These are phyloP conservation scores for Cucurbita argyrosperma DNA, from an alignment of 306 rosid species.

Conservation along the genomic window DNA sequence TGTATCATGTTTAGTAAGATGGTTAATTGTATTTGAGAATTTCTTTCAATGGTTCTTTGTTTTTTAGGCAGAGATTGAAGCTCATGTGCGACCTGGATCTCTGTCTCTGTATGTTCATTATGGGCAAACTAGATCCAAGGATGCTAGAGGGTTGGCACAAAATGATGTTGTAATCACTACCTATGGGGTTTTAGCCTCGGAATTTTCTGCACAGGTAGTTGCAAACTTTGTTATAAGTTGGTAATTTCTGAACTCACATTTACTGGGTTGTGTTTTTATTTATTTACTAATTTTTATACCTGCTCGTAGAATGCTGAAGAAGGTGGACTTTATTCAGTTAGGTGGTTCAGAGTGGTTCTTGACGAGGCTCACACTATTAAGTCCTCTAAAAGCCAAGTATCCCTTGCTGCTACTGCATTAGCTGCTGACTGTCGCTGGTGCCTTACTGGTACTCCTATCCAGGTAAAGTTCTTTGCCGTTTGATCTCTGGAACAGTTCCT, in stretches of 20 bases:
- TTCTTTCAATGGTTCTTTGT: slow-evolving; percentile 7
- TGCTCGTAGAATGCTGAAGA: slow-evolving; percentile 52
- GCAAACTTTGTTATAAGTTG: slow-evolving; percentile 11
- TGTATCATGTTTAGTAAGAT: not conserved
- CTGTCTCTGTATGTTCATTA: slow-evolving; percentile 71
- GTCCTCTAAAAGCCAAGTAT: slow-evolving; percentile 88
- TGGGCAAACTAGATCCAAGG: slow-evolving; percentile 82
- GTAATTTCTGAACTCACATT: slow-evolving; percentile 3
- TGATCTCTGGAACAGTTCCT: not conserved
- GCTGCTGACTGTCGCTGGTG: slow-evolving; percentile 89
- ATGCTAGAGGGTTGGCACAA: slow-evolving; percentile 60
- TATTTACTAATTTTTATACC: slow-evolving; percentile 3
- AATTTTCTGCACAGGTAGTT: slow-evolving; percentile 65
- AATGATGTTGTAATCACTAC: slow-evolving; percentile 76
- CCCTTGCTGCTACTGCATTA: slow-evolving; percentile 62
- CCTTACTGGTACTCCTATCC: slow-evolving; percentile 95
- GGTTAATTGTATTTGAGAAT: not conserved
- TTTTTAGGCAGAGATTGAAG: slow-evolving; percentile 79
- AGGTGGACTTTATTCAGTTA: slow-evolving; percentile 63
- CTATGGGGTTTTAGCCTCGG: slow-evolving; percentile 80
- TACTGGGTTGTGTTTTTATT: slow-evolving; percentile 1
- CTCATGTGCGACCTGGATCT: slow-evolving; percentile 63
- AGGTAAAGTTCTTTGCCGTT: slow-evolving; percentile 22
- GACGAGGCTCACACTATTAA: slow-evolving; percentile 92
- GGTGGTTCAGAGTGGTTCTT: slow-evolving; percentile 91